Evolutionary conservation across 208 protist species (phyloP), one percentile per base, ranked within the genome.

Genomic region (Leptomonas seymouri): DNA sequence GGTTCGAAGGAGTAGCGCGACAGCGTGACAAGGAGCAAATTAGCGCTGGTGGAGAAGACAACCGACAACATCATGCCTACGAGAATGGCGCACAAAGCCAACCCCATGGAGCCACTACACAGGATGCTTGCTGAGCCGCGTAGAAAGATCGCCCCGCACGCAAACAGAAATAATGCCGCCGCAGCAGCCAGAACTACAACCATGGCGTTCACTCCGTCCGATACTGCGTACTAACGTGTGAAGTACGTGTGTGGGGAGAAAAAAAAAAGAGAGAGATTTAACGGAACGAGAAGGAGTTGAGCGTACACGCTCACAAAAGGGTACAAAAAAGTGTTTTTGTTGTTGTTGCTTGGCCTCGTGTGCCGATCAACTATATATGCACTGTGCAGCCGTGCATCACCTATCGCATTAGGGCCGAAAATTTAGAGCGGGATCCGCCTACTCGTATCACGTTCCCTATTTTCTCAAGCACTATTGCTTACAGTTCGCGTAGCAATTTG

Each of bases 41-140:
- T 78, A 4, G 82, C 75, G 23, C 70, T 50, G n/a, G 61, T 63
- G 6, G 87, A 91, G 5, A 91, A 66, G 3, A 80, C 21, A 2
- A 87, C 23, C 15, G 87, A 91, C 16, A 82, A 30, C 6, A 74
- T 39, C 30, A 86, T 67, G 23, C 76, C 76, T 27, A 82, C 51
- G 25, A 89, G 36, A 23, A 93, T 41, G 9, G 85, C 73, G 20
- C 85, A 80, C 20, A 83, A 14, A 3, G 78, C 65, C 12, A 81
- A 39, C 16, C 69, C 48, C 56, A 93, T 54, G 59, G 88, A 90
- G 25, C 85, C 87, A 30, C 59, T 74, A 16, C 51, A 30, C 8
- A 79, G 71, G 59, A 93, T 82, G 53, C 41, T 53, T 12, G 79
- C 61, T 20, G 81, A 73, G 16, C 87, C 85, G 55, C 76, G 56